A percentile compares a stretch with the other conserved stretches of the same genome.
phyloP scores from a whole-genome alignment of 805 yeast genomes.

The Wickerhamomyces sydowiorum region DNA sequence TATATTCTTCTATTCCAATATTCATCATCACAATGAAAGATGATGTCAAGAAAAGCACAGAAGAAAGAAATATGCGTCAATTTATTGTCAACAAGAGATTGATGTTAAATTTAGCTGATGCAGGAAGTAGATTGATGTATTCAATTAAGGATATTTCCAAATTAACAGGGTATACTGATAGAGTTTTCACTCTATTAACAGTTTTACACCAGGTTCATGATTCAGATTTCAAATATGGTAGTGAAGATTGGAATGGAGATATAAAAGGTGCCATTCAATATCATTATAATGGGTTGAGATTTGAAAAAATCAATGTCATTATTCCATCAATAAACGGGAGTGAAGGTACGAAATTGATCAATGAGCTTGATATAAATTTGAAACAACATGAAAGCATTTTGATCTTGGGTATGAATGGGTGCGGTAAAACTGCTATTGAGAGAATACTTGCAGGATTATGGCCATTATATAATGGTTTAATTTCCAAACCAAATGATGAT shows the following conservation, averaged over 20 bases:
- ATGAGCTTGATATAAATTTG: slow-evolving; percentile 53
- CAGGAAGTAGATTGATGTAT: slow-evolving; percentile 91
- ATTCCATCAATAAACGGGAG: slow-evolving; percentile 65
- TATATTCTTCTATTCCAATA: slow-evolving; percentile 87
- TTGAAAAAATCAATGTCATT: slow-evolving; percentile 77
- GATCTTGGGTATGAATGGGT: slow-evolving; percentile 82
- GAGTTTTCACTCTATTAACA: slow-evolving; percentile 73
- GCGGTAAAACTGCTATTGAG: slow-evolving; percentile 85
- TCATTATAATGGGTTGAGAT: slow-evolving; percentile 71
- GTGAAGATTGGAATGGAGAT: slow-evolving; percentile 38
- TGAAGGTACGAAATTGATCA: slow-evolving; percentile 55
- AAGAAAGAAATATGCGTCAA: slow-evolving; percentile 69
- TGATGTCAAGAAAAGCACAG: slow-evolving; percentile 21
- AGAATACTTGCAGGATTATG: slow-evolving; percentile 83
- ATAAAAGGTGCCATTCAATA: slow-evolving; percentile 78
- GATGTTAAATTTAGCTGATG: slow-evolving; percentile 88
- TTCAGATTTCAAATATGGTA: slow-evolving; percentile 32
- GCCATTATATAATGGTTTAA: slow-evolving; percentile 82
- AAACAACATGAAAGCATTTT: slow-evolving; percentile 54
- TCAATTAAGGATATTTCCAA: slow-evolving; percentile 90
- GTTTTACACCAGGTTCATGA: slow-evolving; percentile 81
- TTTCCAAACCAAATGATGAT: slow-evolving; percentile 68
- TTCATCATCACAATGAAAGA: slow-evolving; percentile 46
- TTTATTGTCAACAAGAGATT: slow-evolving; percentile 87
- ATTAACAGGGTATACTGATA: slow-evolving; percentile 83